Conservation (phyloP, 2,329 filamentous ascomycete genomes). For the Cordyceps militaris region DNA sequence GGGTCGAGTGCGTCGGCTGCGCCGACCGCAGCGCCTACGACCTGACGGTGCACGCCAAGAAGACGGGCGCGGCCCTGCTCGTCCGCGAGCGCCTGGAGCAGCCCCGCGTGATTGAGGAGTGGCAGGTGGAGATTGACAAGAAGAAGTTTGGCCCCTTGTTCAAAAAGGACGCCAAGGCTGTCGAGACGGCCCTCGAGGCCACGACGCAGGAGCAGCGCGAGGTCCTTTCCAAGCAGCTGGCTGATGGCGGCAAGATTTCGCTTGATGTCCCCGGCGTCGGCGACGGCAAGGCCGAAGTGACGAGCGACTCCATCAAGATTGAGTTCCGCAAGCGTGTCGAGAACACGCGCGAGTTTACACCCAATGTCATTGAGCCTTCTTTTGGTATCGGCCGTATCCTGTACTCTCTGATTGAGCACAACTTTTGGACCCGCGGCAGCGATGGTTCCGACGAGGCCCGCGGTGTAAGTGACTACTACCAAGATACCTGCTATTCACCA, state of each 20-base stretch:
- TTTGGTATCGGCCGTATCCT: constrained; percentile 95
- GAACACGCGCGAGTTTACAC: constrained; percentile 83
- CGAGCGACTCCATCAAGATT: constrained; percentile 72
- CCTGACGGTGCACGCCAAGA: constrained; percentile 83
- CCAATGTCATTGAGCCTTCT: constrained; percentile 94
- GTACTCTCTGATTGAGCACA: constrained; percentile 89
- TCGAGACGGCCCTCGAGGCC: constrained; percentile 71
- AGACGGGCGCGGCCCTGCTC: constrained; percentile 78
- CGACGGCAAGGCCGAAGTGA: constrained; percentile 70
- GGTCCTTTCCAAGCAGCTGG: constrained; percentile 67
- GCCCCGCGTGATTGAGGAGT: constrained; percentile 77
- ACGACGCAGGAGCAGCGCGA: constrained; percentile 76
- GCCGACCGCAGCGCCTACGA: constrained; percentile 95
- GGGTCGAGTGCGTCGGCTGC: constrained; percentile 97
- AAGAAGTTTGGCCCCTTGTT: constrained; percentile 94
- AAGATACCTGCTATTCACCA: too few species aligned
- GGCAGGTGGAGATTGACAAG: constrained; percentile 80
- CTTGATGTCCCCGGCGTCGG: constrained; percentile 63
- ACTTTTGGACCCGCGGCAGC: constrained; percentile 76
- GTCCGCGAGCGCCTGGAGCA: constrained; percentile 76
- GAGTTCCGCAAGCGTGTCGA: constrained; percentile 77
- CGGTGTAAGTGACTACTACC: constrained; percentile 67
- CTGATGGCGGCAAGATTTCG: constrained; percentile 65
- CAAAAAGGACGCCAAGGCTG: constrained; percentile 85
- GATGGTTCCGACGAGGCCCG: constrained; percentile 64